Percentiles rank a stretch among this genome's conserved stretches.
phyloP scores from a whole-genome alignment of 2,329 filamentous ascomycete genomes.

The Fusarium sp. region DNA sequence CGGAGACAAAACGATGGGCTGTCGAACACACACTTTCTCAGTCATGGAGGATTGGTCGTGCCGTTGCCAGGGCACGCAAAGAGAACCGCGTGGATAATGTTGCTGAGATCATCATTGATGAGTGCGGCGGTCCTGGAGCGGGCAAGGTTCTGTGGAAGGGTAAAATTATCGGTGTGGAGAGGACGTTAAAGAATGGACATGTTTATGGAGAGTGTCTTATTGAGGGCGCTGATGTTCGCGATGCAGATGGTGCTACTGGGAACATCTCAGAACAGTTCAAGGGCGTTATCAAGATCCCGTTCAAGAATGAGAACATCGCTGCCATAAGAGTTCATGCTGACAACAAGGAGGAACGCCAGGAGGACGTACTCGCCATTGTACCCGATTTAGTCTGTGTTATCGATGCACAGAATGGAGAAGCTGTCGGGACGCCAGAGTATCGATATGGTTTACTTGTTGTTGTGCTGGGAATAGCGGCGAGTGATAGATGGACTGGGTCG shows the following conservation, averaged over 20 bases:
- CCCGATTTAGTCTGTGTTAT: conserved; percentile 70
- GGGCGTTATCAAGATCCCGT: conserved; percentile 73
- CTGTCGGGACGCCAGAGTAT: conserved; percentile 69
- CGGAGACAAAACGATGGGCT: conserved; percentile 64
- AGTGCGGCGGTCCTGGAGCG: conserved; percentile 66
- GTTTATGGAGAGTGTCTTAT: conserved; percentile 71
- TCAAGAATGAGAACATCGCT: conserved; percentile 82
- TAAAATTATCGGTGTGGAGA: conserved; percentile 73
- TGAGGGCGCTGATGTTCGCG: conserved; percentile 60
- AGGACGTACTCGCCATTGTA: conserved; percentile 64
- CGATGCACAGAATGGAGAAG: conserved; percentile 68
- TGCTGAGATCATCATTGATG: conserved; percentile 69
- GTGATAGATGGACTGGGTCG: conserved; percentile 61
- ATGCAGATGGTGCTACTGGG: conserved; percentile 41
- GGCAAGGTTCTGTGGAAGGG: conserved; percentile 72
- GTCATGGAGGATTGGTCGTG: conserved; percentile 71
- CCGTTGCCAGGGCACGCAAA: conserved; percentile 65
- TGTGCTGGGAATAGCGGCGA: conserved; percentile 62
- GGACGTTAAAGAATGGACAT: conserved; percentile 68
- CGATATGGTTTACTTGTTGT: conserved; percentile 65
- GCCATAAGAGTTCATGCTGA: conserved; percentile 58
- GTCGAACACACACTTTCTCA: conserved; percentile 67
- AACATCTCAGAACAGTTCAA: conserved; percentile 48
- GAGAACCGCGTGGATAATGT: conserved; percentile 66
- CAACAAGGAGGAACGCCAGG: conserved; percentile 55